phyloP scores from a whole-genome alignment of 2,329 filamentous ascomycete genomes.

The Graphiopsis chlorocephala region DNA sequence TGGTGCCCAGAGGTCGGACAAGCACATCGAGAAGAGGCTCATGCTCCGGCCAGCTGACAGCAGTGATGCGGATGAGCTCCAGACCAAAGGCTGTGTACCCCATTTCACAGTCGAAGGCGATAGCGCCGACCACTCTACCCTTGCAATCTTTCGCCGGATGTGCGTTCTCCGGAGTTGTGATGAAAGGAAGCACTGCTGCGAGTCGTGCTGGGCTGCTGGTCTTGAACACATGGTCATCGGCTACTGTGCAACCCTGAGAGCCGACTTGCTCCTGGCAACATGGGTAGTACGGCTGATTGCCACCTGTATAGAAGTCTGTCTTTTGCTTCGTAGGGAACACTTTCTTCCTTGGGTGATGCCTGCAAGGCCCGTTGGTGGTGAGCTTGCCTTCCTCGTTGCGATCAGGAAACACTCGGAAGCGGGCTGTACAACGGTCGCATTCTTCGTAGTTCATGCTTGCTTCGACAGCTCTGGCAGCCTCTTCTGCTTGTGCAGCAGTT shows the following conservation, averaged over 20 bases:
- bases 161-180: slow-evolving; percentile 68
- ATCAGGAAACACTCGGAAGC: slow-evolving; percentile 91
- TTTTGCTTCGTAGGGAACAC: slow-evolving; percentile 57
- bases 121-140: slow-evolving; percentile 49
- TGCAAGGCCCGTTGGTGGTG: slow-evolving; percentile 73
- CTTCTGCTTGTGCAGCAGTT: slow-evolving; percentile 61
- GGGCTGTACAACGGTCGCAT: slow-evolving; percentile 80
- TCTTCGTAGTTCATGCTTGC: slow-evolving; percentile 75
- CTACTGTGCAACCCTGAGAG: slow-evolving; percentile 71
- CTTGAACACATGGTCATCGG: slow-evolving; percentile 82
- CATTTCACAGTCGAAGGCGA: slow-evolving; percentile 97
- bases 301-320: slow-evolving; percentile 54
- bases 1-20: slow-evolving; percentile 76
- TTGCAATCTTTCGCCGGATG: slow-evolving; percentile 41
- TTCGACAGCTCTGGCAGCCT: slow-evolving; percentile 63
- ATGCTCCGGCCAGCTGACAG: slow-evolving; percentile 79
- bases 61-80: slow-evolving; percentile 86
- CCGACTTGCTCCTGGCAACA: slow-evolving; percentile 79
- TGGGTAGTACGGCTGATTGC: slow-evolving; percentile 62
- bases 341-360: slow-evolving; percentile 73
- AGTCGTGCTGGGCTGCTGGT: slow-evolving; percentile 71
- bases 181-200: slow-evolving; percentile 75
- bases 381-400: slow-evolving; percentile 75
- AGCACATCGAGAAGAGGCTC: slow-evolving; percentile 76
- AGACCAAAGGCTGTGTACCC: slow-evolving; percentile 85